These are phyloP conservation scores for Fusarium sacchari DNA, from an alignment of 2,329 filamentous ascomycete species.

Conservation along the genomic window DNA sequence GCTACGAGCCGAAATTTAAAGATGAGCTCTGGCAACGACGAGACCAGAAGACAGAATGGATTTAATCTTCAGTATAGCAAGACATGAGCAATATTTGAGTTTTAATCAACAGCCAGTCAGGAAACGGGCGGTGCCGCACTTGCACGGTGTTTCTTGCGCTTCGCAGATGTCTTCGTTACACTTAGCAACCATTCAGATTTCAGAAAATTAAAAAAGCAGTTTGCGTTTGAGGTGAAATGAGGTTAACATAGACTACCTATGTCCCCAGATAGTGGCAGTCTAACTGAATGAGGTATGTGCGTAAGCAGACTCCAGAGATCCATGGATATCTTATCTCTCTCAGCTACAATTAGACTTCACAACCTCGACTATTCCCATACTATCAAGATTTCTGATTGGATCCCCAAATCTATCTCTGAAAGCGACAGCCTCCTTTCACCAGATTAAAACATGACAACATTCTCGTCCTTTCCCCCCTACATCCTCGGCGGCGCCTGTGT, in stretches of 20 bases:
- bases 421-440: background rate
- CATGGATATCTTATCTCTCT: background rate
- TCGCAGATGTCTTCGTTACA: background rate
- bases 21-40: constrained; percentile 3
- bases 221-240: background rate
- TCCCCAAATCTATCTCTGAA: no score
- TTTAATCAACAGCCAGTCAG: fast-evolving
- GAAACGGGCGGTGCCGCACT: no score
- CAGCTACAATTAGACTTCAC: background rate
- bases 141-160: background rate
- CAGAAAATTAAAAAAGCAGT: background rate
- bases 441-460: constrained; percentile 25
- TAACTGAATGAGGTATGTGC: background rate
- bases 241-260: background rate
- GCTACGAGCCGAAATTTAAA: background rate
- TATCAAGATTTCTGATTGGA: background rate
- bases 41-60: background rate
- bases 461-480: constrained; percentile 40
- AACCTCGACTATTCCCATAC: background rate
- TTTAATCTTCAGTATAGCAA: background rate
- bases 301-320: constrained; percentile 3
- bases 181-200: background rate
- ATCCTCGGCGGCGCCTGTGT: constrained; percentile 39
- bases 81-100: background rate
- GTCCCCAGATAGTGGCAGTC: background rate